Percentiles rank a stretch among this genome's conserved stretches.
These are phyloP conservation scores for Coniferiporia weirii DNA, from an alignment of 1,284 basidiomycete genomes.

Conservation along the genomic window DNA sequence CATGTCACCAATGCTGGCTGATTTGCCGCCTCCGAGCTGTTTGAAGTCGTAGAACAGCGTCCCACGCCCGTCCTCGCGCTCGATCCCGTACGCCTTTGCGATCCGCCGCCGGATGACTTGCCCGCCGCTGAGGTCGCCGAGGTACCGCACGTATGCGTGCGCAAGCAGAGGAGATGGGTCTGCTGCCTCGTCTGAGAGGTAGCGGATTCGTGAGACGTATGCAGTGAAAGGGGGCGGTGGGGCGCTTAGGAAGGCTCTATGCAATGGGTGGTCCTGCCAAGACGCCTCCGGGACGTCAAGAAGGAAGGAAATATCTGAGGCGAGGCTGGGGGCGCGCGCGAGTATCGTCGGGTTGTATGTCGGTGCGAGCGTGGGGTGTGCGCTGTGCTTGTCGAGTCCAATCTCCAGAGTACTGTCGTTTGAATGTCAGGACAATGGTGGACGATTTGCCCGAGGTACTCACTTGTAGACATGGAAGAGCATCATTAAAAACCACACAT, in stretches of 20 bases:
- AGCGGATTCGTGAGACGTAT: conserved; percentile 49
- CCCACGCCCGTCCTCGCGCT: conserved; percentile 45
- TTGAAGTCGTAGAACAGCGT: conserved; percentile 73
- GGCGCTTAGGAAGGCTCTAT: conserved; percentile 37
- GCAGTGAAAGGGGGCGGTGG: conserved; percentile 46
- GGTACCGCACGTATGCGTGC: conserved; percentile 79
- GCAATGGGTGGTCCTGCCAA: conserved; percentile 54
- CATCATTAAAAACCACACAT: conserved; percentile 68
- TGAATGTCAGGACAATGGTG: neutral
- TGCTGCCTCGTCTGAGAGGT: conserved; percentile 33
- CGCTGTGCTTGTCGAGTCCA: conserved; percentile 57
- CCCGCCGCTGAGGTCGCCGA: conserved; percentile 83
- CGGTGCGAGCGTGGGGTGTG: conserved; percentile 56
- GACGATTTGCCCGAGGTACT: conserved; percentile 27
- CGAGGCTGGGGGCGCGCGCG: conserved; percentile 51
- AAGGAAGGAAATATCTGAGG: conserved; percentile 63
- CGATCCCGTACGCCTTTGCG: conserved; percentile 62
- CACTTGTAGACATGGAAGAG: conserved; percentile 78
- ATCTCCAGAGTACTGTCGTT: conserved; percentile 54
- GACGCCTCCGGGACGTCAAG: conserved; percentile 47
- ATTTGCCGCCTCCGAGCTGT: conserved; percentile 40
- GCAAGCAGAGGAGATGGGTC: conserved; percentile 46
- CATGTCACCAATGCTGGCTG: conserved; percentile 52
- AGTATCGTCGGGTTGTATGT: conserved; percentile 71
- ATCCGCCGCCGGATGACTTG: conserved; percentile 66